Percentiles rank a stretch among this genome's conserved stretches.
Evolutionary conservation across 2,329 filamentous ascomycete genomes (phyloP).

Genomic region (Aspergillus quadrilineatus): DNA sequence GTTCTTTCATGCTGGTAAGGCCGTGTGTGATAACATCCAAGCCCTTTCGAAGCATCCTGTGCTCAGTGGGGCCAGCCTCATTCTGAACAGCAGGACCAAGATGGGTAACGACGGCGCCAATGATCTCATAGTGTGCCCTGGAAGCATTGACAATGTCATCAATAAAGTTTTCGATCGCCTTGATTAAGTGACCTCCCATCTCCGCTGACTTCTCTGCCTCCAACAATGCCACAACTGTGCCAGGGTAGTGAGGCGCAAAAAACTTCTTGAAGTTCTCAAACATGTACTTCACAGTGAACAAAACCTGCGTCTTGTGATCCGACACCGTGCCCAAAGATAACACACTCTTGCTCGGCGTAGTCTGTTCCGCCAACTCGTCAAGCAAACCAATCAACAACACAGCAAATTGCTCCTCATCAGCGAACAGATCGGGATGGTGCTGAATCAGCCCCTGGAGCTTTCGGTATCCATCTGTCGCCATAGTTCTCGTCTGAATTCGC

Average conservation of each 20-base stretch:
- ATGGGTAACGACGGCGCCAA: neutral
- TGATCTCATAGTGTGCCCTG: neutral
- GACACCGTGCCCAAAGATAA: conserved; percentile 24
- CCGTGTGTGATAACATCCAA: neutral
- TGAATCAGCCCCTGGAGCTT: conserved; percentile 44
- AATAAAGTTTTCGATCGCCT: neutral
- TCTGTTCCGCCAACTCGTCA: conserved; percentile 40
- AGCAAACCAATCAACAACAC: conserved; percentile 40
- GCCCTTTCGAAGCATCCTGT: neutral
- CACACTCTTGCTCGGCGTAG: conserved; percentile 30
- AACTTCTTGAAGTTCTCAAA: neutral
- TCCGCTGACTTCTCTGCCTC: neutral
- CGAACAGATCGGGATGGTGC: conserved; percentile 37
- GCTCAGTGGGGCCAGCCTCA: neutral
- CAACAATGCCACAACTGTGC: neutral
- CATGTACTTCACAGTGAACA: neutral
- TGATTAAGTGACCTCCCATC: neutral
- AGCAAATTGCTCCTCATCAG: conserved; percentile 38
- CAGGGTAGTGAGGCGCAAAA: neutral
- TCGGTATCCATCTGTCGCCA: conserved; percentile 45
- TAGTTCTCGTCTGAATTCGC: conserved; percentile 35
- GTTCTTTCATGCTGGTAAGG: neutral
- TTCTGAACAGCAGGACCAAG: neutral
- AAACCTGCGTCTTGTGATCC: conserved; percentile 37
- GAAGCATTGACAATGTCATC: neutral